A percentile compares a stretch with the other conserved stretches of the same genome.
Conservation (phyloP, 768 basidiomycete genomes). For the Cubamyces sp. region DNA sequence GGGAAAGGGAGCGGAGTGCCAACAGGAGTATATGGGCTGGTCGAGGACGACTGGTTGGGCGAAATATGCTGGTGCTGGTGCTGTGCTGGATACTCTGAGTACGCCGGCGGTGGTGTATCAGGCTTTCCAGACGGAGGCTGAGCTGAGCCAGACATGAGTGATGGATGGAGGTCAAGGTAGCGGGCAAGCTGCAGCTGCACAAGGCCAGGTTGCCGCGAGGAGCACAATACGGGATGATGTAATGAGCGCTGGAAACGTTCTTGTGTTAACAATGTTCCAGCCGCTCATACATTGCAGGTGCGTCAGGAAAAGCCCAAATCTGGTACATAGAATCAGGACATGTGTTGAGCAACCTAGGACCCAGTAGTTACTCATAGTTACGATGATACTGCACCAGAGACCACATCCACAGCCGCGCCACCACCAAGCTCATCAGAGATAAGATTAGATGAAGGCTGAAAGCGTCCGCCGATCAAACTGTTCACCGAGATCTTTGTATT, state of each 20-base stretch:
- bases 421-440: neutral
- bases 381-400: too few species aligned
- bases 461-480: neutral
- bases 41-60: conserved; percentile 17
- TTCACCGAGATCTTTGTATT: too few species aligned
- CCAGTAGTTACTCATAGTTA: neutral
- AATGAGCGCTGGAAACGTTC: neutral
- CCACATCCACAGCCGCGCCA: neutral
- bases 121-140: conserved; percentile 26
- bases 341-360: too few species aligned
- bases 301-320: too few species aligned
- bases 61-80: neutral
- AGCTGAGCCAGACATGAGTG: conserved; percentile 13
- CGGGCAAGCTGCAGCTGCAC: neutral
- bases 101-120: conserved; percentile 33
- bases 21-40: conserved; percentile 13
- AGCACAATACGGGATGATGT: neutral
- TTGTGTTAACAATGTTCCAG: neutral
- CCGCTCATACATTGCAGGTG: neutral
- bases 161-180: neutral
- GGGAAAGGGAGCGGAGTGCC: conserved; percentile 22
- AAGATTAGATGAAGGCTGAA: conserved; percentile 3
- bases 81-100: conserved; percentile 26
- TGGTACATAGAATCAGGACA: too few species aligned
- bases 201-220: neutral